Percentiles rank a stretch among this genome's conserved stretches.
phyloP scores from a whole-genome alignment of 768 basidiomycete species.

The Filobasidium wieringae region DNA sequence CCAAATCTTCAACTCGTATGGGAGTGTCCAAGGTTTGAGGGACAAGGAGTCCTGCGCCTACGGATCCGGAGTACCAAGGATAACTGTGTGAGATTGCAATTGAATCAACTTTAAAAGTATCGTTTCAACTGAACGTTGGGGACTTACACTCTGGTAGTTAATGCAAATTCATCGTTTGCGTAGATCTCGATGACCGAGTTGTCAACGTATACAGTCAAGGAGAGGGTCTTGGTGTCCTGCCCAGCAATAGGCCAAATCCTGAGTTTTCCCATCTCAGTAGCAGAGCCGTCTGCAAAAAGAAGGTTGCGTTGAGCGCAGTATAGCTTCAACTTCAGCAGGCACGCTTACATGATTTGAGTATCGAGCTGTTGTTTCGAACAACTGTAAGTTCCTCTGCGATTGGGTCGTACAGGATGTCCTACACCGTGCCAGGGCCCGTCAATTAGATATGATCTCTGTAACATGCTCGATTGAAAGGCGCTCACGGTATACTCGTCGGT shows the following conservation, averaged over 20 bases:
- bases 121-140: not conserved
- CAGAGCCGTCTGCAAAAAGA: slow-evolving; percentile 14
- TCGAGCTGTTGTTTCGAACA: slow-evolving; percentile 4
- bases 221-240: slow-evolving; percentile 8
- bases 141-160: slow-evolving; percentile 19
- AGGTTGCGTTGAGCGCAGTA: too few relatives aligned
- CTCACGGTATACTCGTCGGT: slow-evolving; percentile 19
- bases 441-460: too few relatives aligned
- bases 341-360: slow-evolving; percentile 19
- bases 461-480: too few relatives aligned
- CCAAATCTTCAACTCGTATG: slow-evolving; percentile 11
- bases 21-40: not conserved
- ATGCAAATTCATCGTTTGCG: slow-evolving; percentile 20
- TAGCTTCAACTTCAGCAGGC: too few relatives aligned
- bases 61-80: slow-evolving; percentile 21
- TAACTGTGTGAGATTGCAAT: slow-evolving; percentile 6
- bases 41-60: slow-evolving; percentile 18
- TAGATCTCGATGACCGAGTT: slow-evolving; percentile 23
- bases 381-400: slow-evolving; percentile 14
- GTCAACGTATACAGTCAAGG: slow-evolving; percentile 22
- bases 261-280: slow-evolving; percentile 20
- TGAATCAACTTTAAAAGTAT: not conserved
- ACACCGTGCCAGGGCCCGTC: too few relatives aligned
- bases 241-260: slow-evolving; percentile 14
- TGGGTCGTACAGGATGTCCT: slow-evolving; percentile 19